Base-by-base conservation (phyloP, 768 basidiomycete genomes). In the Solioccasus polychromus region DNA sequence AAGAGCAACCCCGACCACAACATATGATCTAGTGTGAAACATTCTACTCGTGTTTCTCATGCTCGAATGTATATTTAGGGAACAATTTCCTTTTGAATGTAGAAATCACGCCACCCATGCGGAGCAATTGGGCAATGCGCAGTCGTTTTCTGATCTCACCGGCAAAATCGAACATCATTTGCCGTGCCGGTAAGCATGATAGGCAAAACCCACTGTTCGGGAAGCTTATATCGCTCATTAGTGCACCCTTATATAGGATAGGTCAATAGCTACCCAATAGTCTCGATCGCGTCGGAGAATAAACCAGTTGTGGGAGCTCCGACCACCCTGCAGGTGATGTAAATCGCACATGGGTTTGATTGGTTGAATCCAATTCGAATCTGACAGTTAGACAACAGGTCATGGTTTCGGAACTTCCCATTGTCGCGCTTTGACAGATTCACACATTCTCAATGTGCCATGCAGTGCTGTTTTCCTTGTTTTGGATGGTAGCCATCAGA, bases 1-100 rank as follows among this genome's bases (percentile, higher is more conserved):
- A 52, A 87, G 69, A 85, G 75, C 48, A 53, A 80, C 20, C 47
- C 62, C 32, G 8, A 42, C 22, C 32, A 51, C 28, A 35, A 48
- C 46, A 34, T 41, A 39, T 35, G 25, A 54, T 47, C 15, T 17
- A 39, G 25, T 44, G 52, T 57, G 60, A 60, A 63, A 51, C 52
- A 41, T 37, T 15, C 1, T 1, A 1, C 19, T 38, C 9, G 18
- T 52, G 45, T 52, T 57, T 57, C 43, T 51, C 55, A 46, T 47
- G 18, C 36, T 50, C 24, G 36, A 28, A 35, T 38, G 45, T 60
- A 50, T 28, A 44, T n/a, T n/a, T 43, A 48, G 55, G 60, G 60
- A 47, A 61, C 55, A 63, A 7, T 28, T 39, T 48, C 20, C 22
- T 30, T 39, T 31, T 30, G 34, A 50, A 57, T 53, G 17, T 17